Base-by-base conservation (phyloP, 2,329 filamentous ascomycete genomes). In the Myrmaecium sp. region DNA sequence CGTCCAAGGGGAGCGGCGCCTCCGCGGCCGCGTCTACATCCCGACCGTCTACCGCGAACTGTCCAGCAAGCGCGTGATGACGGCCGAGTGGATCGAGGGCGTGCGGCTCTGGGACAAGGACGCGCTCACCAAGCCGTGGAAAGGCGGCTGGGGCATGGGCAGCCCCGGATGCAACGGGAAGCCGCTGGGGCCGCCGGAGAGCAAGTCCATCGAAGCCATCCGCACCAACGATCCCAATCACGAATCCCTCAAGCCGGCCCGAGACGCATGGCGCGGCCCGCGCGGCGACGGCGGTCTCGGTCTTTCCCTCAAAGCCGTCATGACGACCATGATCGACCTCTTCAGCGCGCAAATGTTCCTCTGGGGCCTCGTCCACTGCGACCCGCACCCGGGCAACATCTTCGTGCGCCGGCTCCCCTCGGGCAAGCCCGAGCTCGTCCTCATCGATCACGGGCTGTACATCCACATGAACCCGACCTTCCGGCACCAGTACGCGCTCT, bases 311-410 rank as follows among this genome's bases (percentile, higher is more conserved):
- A 79, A 78, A 43, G 76, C 86, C 32, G 82, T 94, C 32, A 95
- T 95, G 89, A 78, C 76, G 5, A 94, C 82, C 17, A 94, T 95
- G 73, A 70, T 94, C 26, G 86, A 94, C 48, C 66, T 95, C 17
- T 98, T 95, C 59, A 80, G 76, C n/a, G 84, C 82, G 3, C 86
- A 95, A 47, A 95, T 95, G 66, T 98, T 94, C 60, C 75, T 92
- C 36, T 95, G 82, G 80, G 89, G 89, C 8, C 68, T 80, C 22
- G 80, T 95, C 0, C 86, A 98, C 57, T 94, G 86, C 55, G 89
- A 98, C 49, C 89, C 89, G 6, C 89, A 98, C 46, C 89, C 89
- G 1, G 86, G 86, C 15, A 98, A 98, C 55, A 89, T 95, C 49
- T 93, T 98, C 56, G 76, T 95, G 44, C 77, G 89, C 6, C 75